Evolutionary conservation across 768 basidiomycete species (phyloP).

Genomic region (Dioszegia aurantiaca): DNA sequence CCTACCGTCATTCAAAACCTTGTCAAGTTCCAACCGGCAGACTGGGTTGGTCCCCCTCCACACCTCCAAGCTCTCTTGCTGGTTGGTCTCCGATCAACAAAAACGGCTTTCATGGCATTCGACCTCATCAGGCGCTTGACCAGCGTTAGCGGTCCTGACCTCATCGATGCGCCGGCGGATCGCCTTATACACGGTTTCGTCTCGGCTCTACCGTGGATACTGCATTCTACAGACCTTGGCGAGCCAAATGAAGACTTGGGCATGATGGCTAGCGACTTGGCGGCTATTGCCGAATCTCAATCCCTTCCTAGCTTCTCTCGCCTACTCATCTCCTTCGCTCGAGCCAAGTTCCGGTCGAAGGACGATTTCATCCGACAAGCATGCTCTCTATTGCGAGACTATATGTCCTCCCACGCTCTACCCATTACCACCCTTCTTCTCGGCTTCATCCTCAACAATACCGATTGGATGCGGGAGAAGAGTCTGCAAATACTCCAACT

Average conservation of each 20-base stretch:
- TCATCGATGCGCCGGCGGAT: constrained; percentile 62
- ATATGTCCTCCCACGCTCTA: constrained; percentile 67
- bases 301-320: constrained; percentile 74
- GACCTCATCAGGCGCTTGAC: constrained; percentile 65
- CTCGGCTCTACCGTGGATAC: constrained; percentile 78
- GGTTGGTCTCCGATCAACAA: constrained; percentile 74
- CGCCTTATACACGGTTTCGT: constrained; percentile 57
- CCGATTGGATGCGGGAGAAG: constrained; percentile 76
- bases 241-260: constrained; percentile 61
- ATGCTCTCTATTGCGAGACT: constrained; percentile 76
- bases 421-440: constrained; percentile 81
- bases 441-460: constrained; percentile 76
- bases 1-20: constrained; percentile 66
- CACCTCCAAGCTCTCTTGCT: constrained; percentile 70
- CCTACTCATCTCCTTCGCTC: constrained; percentile 85
- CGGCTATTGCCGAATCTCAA: constrained; percentile 67
- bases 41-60: constrained; percentile 64
- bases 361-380: constrained; percentile 93
- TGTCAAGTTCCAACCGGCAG: constrained; percentile 64
- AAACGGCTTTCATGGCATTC: constrained; percentile 66
- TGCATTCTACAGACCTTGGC: constrained; percentile 72
- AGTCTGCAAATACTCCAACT: constrained; percentile 84
- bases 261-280: constrained; percentile 71
- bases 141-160: constrained; percentile 61
- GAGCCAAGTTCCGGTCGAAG: constrained; percentile 79